These are phyloP conservation scores for Russula foetens DNA, from an alignment of 768 basidiomycete genomes.

Conservation along the genomic window DNA sequence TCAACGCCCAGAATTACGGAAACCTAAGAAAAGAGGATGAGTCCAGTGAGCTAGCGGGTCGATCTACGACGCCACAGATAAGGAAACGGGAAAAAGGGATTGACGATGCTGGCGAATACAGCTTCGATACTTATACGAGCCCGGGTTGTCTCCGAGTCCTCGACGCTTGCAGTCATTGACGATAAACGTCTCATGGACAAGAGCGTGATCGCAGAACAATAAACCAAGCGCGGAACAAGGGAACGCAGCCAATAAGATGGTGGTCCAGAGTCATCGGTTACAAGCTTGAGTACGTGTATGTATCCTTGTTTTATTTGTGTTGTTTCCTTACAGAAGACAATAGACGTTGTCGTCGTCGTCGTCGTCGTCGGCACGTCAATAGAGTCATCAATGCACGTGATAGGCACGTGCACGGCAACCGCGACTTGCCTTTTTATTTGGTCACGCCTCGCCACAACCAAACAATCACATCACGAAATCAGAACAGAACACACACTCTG, in stretches of 20 bases:
- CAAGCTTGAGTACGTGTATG: not conserved
- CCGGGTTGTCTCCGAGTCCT: too few relatives aligned
- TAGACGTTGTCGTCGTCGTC: not conserved
- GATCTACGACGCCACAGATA: conserved; percentile 16
- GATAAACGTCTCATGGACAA: not conserved
- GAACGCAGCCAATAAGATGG: not conserved
- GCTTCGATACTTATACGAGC: conserved; percentile 10
- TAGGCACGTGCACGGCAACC: not conserved
- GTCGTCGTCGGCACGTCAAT: too few relatives aligned
- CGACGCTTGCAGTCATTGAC: too few relatives aligned
- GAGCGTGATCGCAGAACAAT: conserved; percentile 2
- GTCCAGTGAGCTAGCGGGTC: not conserved
- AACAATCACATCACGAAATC: not conserved
- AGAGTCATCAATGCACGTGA: too few relatives aligned
- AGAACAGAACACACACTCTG: too few relatives aligned
- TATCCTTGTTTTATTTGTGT: conserved; percentile 8
- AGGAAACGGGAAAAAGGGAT: not conserved
- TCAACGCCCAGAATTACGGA: too few relatives aligned
- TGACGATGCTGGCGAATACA: not conserved
- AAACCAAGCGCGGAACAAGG: not conserved
- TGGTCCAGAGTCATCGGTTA: not conserved
- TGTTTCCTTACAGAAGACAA: not conserved
- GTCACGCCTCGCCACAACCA: not conserved
- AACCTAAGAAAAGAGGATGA: not conserved
- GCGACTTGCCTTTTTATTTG: conserved; percentile 10